Conservation (phyloP, 805 yeast genomes). For the Teunomyces aglyptinius region DNA sequence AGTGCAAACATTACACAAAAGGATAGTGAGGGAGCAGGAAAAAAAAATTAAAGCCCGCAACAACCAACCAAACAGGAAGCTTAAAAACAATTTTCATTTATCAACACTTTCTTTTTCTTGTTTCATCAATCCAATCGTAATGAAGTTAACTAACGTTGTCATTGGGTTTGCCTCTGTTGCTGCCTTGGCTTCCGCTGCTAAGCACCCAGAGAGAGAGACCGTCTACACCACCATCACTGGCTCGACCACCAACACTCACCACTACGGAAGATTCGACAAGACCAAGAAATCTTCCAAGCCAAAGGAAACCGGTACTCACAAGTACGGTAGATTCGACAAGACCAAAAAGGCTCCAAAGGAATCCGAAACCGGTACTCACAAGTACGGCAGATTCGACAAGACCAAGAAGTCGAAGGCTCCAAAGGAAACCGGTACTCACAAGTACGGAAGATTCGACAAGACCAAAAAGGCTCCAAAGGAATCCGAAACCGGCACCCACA, state of each 20-base stretch:
- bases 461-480: constrained; percentile 28
- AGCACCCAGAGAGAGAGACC: constrained; percentile 13
- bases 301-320: constrained; percentile 27
- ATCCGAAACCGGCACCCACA: constrained; percentile 26
- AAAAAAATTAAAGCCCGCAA: constrained; percentile 1
- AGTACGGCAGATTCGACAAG: constrained; percentile 56
- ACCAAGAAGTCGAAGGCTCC: constrained; percentile 31
- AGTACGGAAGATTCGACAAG: constrained; percentile 55
- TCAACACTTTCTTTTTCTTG: background rate
- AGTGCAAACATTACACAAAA: constrained; percentile 3
- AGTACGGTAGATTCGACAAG: constrained; percentile 30
- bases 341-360: constrained; percentile 36
- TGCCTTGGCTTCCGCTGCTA: constrained; percentile 22
- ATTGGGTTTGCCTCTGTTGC: constrained; percentile 40
- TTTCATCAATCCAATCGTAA: constrained; percentile 11
- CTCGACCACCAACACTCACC: constrained; percentile 41
- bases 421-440: constrained; percentile 45
- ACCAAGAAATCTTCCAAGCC: constrained; percentile 34
- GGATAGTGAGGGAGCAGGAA: background rate
- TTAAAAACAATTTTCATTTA: background rate
- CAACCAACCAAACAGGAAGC: constrained; percentile 2
- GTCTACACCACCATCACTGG: constrained; percentile 31
- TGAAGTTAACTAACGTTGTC: constrained; percentile 45
- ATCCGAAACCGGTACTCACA: constrained; percentile 42
- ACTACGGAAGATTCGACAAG: constrained; percentile 56